Evolutionary conservation across 371 early-diverging fungal genomes (phyloP).

Genomic region (Chytridium lagenaria): DNA sequence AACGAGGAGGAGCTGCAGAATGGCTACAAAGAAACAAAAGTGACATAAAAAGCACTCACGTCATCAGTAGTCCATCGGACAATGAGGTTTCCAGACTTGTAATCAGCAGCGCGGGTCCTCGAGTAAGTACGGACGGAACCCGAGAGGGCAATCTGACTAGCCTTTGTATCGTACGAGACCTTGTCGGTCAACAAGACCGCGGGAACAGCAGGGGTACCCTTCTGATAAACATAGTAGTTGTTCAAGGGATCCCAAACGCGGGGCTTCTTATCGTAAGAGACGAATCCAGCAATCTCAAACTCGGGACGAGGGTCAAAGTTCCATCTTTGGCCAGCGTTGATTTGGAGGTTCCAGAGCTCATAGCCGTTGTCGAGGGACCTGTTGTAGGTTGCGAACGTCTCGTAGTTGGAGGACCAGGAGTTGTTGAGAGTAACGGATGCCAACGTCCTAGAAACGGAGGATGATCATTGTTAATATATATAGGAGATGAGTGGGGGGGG

Average conservation of each 20-base stretch:
- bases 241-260: slow-evolving; percentile 9
- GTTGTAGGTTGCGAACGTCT: slow-evolving; percentile 3
- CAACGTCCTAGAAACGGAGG: slow-evolving; percentile 9
- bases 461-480: too few species aligned
- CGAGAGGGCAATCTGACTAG: not conserved
- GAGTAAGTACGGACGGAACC: slow-evolving; percentile 11
- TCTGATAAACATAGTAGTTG: slow-evolving; percentile 9
- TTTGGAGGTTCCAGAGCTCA: slow-evolving; percentile 3
- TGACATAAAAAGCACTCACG: not conserved
- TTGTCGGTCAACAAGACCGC: not conserved
- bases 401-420: slow-evolving; percentile 5
- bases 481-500: too few species aligned
- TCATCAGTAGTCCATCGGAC: slow-evolving; percentile 1
- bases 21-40: not conserved
- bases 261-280: slow-evolving; percentile 6
- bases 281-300: slow-evolving; percentile 9
- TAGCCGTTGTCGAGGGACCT: not conserved
- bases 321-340: not conserved
- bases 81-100: not conserved
- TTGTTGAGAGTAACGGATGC: slow-evolving; percentile 11
- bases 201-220: not conserved
- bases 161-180: not conserved
- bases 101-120: slow-evolving; percentile 5
- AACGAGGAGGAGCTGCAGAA: not conserved
- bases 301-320: not conserved